Percentiles rank a stretch among this genome's conserved stretches.
phyloP scores from a whole-genome alignment of 257 asterid species.

The Jasminum sambac region DNA sequence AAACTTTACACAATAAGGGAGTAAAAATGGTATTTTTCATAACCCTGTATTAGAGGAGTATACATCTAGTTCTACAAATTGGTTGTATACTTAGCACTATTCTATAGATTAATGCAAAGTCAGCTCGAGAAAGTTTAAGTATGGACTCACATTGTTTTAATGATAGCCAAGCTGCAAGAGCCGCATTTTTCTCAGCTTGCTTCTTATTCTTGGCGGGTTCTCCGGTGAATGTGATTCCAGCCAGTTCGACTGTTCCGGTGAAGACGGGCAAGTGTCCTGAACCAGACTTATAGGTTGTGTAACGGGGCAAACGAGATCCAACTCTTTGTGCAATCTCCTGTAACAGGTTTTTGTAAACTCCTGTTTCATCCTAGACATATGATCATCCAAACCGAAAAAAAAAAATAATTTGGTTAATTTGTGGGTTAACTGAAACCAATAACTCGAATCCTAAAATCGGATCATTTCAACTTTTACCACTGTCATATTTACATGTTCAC shows the following conservation, averaged over 20 bases:
- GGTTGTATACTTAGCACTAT: background rate
- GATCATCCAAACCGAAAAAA: background rate
- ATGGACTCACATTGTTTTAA: conserved; percentile 64
- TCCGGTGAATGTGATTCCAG: conserved; percentile 72
- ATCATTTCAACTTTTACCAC: background rate
- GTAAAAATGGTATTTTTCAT: no score
- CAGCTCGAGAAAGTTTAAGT: background rate
- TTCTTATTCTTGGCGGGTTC: conserved; percentile 88
- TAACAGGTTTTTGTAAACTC: conserved; percentile 80
- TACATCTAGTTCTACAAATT: no score
- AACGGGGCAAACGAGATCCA: conserved; percentile 77
- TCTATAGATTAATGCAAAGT: background rate
- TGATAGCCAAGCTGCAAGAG: conserved; percentile 78
- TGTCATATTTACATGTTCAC: no score
- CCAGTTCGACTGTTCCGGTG: conserved; percentile 75
- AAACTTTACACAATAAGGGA: no score
- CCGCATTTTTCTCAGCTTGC: conserved; percentile 92
- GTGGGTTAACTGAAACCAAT: background rate
- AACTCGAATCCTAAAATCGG: background rate
- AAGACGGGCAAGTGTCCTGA: conserved; percentile 72
- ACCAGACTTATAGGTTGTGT: conserved; percentile 69
- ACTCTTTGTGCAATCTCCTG: conserved; percentile 86
- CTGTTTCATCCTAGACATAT: conserved; percentile 67
- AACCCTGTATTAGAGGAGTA: no score
- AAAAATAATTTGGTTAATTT: conserved; percentile 8